These are phyloP conservation scores for Metarhizium rileyi DNA, from an alignment of 2,329 filamentous ascomycete genomes.

Conservation along the genomic window DNA sequence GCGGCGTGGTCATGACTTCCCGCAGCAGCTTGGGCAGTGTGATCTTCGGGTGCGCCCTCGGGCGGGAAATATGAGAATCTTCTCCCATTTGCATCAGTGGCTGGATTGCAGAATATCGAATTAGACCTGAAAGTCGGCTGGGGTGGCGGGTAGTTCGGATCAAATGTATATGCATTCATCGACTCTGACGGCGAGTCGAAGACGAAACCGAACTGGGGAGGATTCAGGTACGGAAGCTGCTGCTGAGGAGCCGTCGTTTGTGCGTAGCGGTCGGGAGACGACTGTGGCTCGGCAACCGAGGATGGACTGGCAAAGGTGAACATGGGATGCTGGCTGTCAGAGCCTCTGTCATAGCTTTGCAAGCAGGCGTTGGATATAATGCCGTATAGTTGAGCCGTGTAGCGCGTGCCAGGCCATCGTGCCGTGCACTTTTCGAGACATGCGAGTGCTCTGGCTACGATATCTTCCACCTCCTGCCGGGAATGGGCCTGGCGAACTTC, in stretches of 20 bases:
- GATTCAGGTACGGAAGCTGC: slow-evolving; percentile 32
- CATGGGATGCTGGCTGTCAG: slow-evolving; percentile 13
- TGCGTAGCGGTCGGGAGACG: slow-evolving; percentile 21
- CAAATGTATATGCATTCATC: slow-evolving; percentile 36
- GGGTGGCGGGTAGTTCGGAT: slow-evolving; percentile 30
- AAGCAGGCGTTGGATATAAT: slow-evolving; percentile 79
- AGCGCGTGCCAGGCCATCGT: slow-evolving; percentile 83
- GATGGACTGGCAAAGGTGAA: slow-evolving; percentile 26
- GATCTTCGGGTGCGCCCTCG: slow-evolving; percentile 30
- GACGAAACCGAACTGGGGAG: slow-evolving; percentile 48
- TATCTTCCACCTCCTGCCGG: slow-evolving; percentile 64
- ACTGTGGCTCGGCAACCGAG: slow-evolving; percentile 20
- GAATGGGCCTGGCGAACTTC: slow-evolving; percentile 66
- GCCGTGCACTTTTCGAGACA: slow-evolving; percentile 73
- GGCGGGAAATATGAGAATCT: slow-evolving; percentile 57
- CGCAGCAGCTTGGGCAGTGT: slow-evolving; percentile 21
- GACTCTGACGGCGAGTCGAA: slow-evolving; percentile 47
- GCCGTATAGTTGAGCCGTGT: slow-evolving; percentile 76
- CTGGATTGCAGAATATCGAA: slow-evolving; percentile 54
- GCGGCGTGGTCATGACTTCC: slow-evolving; percentile 17
- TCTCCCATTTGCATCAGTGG: slow-evolving; percentile 43
- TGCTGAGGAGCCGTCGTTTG: slow-evolving; percentile 17
- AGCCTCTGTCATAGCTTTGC: slow-evolving; percentile 64
- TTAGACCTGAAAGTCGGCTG: slow-evolving; percentile 54
- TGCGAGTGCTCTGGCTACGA: slow-evolving; percentile 66